phyloP scores from a whole-genome alignment of 192 early-diverging fungal genomes.

The Backusella australiensis region DNA sequence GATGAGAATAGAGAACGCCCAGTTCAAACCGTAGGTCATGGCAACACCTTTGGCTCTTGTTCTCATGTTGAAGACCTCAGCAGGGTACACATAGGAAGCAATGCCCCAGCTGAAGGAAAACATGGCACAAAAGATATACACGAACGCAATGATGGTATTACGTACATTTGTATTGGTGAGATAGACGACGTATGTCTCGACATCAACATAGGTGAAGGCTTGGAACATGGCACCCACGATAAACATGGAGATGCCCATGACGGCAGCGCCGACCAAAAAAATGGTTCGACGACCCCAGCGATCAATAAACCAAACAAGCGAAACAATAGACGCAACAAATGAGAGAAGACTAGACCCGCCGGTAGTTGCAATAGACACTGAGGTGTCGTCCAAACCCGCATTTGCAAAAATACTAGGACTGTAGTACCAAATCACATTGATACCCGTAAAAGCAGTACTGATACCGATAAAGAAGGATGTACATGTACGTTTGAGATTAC shows the following conservation, averaged over 20 bases:
- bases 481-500: constrained; percentile 59
- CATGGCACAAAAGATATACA: constrained; percentile 34
- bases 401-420: constrained; percentile 33
- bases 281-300: constrained; percentile 75
- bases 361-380: constrained; percentile 30
- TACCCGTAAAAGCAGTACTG: constrained; percentile 29
- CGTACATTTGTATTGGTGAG: constrained; percentile 17
- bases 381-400: constrained; percentile 24
- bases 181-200: constrained; percentile 4
- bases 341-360: constrained; percentile 25
- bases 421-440: constrained; percentile 35
- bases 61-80: constrained; percentile 35
- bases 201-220: constrained; percentile 13
- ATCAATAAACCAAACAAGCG: constrained; percentile 62
- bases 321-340: constrained; percentile 20
- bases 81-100: constrained; percentile 30
- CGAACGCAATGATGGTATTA: constrained; percentile 34
- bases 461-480: constrained; percentile 57
- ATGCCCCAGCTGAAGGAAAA: constrained; percentile 36
- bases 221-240: constrained; percentile 53
- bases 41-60: constrained; percentile 33
- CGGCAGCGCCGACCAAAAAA: constrained; percentile 65
- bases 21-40: constrained; percentile 35
- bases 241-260: constrained; percentile 64
- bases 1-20: constrained; percentile 35